Evolutionary conservation across 345 rosid species (phyloP), one percentile per base, ranked within the genome.

Genomic region (Clausena lansium): DNA sequence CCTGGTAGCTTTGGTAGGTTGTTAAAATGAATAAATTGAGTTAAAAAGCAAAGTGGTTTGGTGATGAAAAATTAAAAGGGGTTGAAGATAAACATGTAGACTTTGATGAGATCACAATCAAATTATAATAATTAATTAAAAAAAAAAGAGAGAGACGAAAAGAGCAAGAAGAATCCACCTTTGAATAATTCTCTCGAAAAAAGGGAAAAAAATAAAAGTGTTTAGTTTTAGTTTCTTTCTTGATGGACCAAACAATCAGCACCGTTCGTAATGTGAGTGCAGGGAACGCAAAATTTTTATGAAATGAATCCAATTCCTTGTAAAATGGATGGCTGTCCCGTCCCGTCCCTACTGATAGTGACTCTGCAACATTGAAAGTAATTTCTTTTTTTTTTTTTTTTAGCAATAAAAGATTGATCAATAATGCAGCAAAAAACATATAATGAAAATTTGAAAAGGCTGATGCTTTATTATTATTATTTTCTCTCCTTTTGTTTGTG

Each of bases 81-180:
- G 79, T 32, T 64, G 79, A 39, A 77, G 85, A 81, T 79, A 83
- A 79, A 59, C 82, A 80, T 76, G 76, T 32, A 67, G 82, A 70
- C 75, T 79, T 81, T 75, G 75, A 74, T 58, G 39, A 69, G 71
- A 79, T 71, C 63, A 81, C 70, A 64, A 72, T 38, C 10, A 68
- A 80, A 78, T 36, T 10, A 61, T 45, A 28, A 28, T 58, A 47
- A 80, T 76, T 9, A 10, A 10, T n/a, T n/a, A 10, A 41, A 11
- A 45, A 13, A 3, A 13, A 11, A 13, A 13, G 50, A 5, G 17
- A 78, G 74, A 71, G 84, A 81, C 77, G 86, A 84, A 74, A 81
- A 76, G 74, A 81, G 75, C 87, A 81, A 83, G 85, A 82, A 74
- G 79, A 84, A 73, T 76, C 68, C 86, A 83, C 83, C 89, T 76